These are phyloP conservation scores for Botrytis tulipae DNA, from an alignment of 2,329 filamentous ascomycete genomes.

Conservation along the genomic window DNA sequence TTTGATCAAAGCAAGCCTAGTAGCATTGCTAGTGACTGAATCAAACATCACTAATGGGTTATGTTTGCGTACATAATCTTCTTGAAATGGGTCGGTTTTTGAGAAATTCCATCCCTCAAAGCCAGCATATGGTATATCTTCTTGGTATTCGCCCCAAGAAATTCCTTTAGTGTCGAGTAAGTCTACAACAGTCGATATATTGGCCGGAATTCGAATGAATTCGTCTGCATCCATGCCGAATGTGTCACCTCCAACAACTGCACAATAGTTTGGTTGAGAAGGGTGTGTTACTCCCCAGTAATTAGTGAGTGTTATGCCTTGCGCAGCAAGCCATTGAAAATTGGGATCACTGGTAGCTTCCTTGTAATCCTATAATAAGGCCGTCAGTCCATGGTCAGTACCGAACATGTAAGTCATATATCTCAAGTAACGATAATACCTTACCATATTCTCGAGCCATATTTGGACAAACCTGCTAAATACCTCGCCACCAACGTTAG, in stretches of 20 bases:
- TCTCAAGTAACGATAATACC: neutral
- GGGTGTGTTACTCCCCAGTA: constrained; percentile 57
- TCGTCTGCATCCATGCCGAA: constrained; percentile 56
- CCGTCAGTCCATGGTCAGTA: neutral
- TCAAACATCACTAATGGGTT: constrained; percentile 54
- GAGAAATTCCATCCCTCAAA: constrained; percentile 49
- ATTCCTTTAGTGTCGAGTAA: constrained; percentile 48
- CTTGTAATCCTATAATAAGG: constrained; percentile 18
- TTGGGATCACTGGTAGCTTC: constrained; percentile 41
- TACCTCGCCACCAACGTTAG: constrained; percentile 50
- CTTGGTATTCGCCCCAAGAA: constrained; percentile 53
- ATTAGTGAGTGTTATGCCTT: constrained; percentile 56
- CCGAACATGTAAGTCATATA: neutral
- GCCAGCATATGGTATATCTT: constrained; percentile 52
- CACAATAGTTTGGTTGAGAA: constrained; percentile 61
- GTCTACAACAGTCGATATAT: constrained; percentile 49
- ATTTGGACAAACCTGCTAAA: constrained; percentile 61
- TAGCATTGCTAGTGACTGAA: constrained; percentile 48
- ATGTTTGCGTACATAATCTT: constrained; percentile 66
- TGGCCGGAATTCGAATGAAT: constrained; percentile 45
- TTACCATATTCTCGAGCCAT: constrained; percentile 57
- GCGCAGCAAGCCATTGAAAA: constrained; percentile 48
- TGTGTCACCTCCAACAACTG: constrained; percentile 55
- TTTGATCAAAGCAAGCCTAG: constrained; percentile 57
- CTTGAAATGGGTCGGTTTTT: constrained; percentile 53